Evolutionary conservation across 2,329 filamentous ascomycete species (phyloP), one percentile per base, ranked within the genome.

Genomic region (Fusarium redolens): DNA sequence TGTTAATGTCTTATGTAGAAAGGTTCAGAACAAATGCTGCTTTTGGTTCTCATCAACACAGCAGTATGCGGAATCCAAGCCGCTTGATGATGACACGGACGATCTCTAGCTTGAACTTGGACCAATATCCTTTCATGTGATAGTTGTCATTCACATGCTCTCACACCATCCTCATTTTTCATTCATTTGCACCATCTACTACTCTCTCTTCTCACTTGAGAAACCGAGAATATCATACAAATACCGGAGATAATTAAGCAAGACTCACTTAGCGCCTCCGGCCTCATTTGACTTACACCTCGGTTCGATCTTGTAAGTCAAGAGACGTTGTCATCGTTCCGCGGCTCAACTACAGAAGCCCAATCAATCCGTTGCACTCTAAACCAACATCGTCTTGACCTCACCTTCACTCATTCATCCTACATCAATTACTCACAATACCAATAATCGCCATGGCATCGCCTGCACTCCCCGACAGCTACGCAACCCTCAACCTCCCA

Each of bases 401-500:
- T 45, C 54, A 17, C n/a, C 33, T 50, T 41, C n/a, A 43, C 17
- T 22, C 11, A 10, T 20, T 11, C 15, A 30, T 33, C 40, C 37
- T 22, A 11, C 45, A 28, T 12, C 13, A 17, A 30, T 41, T 7
- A 31, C 20, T 55, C 40, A n/a, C 30, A 38, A 33, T 33, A 35
- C 31, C 52, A 63, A 62, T 8, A 33, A 52, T n/a, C 50, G 69
- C 44, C 68, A 80, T 79, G 76, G 59, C 73, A 70, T 58, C 63
- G 35, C 51, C 66, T 61, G 55, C 71, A 20, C 75, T 79, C 35
- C 81, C 82, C 14, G 64, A 78, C 30, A 81, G 74, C 63, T 89
- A 89, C 79, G 80, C 79, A 69, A 73, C 79, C 48, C 79, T 86
- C 59, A 66, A 78, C 45, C 81, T 87, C 65, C 83, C 83, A 5